Conservation (phyloP, 2,329 filamentous ascomycete genomes). For the Immersiporthe knoxdaviesiana region DNA sequence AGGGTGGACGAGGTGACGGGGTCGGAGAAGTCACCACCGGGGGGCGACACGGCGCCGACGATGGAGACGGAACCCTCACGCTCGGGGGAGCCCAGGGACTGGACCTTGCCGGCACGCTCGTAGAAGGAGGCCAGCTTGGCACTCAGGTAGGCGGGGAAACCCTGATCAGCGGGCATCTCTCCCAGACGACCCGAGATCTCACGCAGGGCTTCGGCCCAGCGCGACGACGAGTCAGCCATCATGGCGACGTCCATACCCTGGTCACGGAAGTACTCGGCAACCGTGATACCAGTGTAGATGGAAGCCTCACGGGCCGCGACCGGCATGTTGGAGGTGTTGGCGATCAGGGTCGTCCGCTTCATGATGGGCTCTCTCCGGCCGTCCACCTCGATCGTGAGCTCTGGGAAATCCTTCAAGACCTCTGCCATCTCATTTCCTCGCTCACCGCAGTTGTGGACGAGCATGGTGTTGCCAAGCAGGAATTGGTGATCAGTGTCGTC, state of each 20-base stretch:
- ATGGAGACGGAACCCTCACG: conserved; percentile 93
- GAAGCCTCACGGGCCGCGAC: conserved; percentile 97
- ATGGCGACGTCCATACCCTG: conserved; percentile 97
- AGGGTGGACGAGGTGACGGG: conserved; percentile 93
- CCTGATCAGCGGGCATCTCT: conserved; percentile 99
- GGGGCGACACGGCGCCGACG: conserved; percentile 94
- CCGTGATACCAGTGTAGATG: conserved; percentile 95
- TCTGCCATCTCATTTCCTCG: conserved; percentile 99
- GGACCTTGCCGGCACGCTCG: conserved; percentile 91
- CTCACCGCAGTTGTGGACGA: conserved; percentile 60
- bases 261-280: conserved; percentile 96
- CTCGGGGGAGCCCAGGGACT: conserved; percentile 84
- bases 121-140: conserved; percentile 99
- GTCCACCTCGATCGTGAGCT: conserved; percentile 92
- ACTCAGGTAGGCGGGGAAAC: conserved; percentile 96
- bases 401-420: conserved; percentile 99
- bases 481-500: conserved; percentile 2
- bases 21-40: conserved; percentile 98
- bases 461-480: no score
- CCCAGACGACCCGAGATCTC: conserved; percentile 97
- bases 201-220: conserved; percentile 98
- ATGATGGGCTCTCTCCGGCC: conserved; percentile 98
- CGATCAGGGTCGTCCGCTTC: conserved; percentile 98
- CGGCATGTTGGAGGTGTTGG: conserved; percentile 99
- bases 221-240: conserved; percentile 99